Evolutionary conservation across 225 moss, liverwort and hornwort species (phyloP).

Genomic region (Thuidium tamariscinum): DNA sequence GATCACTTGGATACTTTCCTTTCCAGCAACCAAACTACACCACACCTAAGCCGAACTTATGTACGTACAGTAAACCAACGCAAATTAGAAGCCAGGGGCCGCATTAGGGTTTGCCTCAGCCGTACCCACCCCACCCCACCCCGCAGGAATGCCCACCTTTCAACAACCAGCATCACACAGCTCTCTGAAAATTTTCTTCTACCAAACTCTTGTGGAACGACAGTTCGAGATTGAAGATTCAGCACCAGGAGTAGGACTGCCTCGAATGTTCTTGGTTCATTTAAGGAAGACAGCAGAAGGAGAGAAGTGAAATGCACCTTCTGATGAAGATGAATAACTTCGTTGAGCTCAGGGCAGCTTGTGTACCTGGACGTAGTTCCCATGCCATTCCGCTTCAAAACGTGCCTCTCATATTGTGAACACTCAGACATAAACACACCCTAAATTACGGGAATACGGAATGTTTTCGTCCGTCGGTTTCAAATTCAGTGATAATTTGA

Average conservation of each 20-base stretch:
- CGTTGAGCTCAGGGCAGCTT: conserved; percentile 76
- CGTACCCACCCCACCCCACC: too few relatives aligned
- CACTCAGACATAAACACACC: background rate
- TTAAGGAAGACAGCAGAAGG: too few relatives aligned
- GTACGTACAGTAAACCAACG: background rate
- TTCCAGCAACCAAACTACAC: background rate
- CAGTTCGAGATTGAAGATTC: background rate
- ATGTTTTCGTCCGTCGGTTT: background rate
- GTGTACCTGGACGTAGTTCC: conserved; percentile 42
- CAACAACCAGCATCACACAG: background rate
- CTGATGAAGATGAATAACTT: conserved; percentile 81
- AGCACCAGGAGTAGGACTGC: background rate
- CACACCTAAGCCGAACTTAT: background rate
- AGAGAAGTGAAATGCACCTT: conserved; percentile 35
- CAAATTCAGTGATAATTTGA: background rate
- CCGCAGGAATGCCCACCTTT: background rate
- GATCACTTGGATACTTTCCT: background rate
- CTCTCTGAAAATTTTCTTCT: background rate
- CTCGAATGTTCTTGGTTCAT: background rate
- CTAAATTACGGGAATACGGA: background rate
- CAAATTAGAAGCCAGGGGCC: background rate
- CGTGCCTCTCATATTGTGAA: background rate
- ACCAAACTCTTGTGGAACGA: background rate
- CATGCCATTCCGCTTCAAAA: background rate
- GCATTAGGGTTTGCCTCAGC: background rate